Evolutionary conservation across 108 stramenopile genomes (phyloP), one percentile per base, ranked within the genome.

Genomic region (Cyclotella cryptica): DNA sequence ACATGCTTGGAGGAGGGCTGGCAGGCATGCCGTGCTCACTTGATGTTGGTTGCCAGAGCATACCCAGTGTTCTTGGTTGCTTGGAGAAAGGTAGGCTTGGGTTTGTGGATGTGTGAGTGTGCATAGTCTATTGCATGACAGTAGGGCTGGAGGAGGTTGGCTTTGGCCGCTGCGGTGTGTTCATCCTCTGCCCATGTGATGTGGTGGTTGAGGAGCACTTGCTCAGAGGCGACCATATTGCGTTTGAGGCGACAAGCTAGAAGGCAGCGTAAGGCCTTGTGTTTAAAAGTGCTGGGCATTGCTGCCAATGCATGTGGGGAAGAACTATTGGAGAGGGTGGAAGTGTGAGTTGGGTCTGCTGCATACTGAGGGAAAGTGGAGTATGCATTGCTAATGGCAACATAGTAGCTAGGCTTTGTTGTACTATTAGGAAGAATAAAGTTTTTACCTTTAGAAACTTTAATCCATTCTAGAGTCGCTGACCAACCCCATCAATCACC

Each of bases 391-490:
- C 60, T 61, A 22, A 35, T 61, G 27, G 27, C n/a, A n/a, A n/a
- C n/a, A n/a, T n/a, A n/a, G n/a, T n/a, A n/a, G n/a, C n/a, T n/a
- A n/a, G n/a, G n/a, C 8, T 61, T 61, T 9, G 27, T 28, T 24
- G n/a, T n/a, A n/a, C n/a, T n/a, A n/a, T n/a, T 17, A 30, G 11
- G 29, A 30, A 9, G 27, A 9, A 30, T 13, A 30, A 9, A 6
- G 27, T 11, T 35, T 61, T 30, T 8, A 28, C 18, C 30, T 18
- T 29, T 11, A 30, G 27, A 11, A 30, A 61, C 60, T 35, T 61
- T 61, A 30, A 61, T 61, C 60, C 60, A 61, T 12, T n/a, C n/a
- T n/a, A n/a, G n/a, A n/a, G n/a, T 61, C 30, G 60, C 19, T 30
- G 29, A 10, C 60, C 26, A 24, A 28, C 29, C 14, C 29, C 60